Evolutionary conservation across 2,329 filamentous ascomycete species (phyloP).

Genomic region (Ceratocystis papillata): DNA sequence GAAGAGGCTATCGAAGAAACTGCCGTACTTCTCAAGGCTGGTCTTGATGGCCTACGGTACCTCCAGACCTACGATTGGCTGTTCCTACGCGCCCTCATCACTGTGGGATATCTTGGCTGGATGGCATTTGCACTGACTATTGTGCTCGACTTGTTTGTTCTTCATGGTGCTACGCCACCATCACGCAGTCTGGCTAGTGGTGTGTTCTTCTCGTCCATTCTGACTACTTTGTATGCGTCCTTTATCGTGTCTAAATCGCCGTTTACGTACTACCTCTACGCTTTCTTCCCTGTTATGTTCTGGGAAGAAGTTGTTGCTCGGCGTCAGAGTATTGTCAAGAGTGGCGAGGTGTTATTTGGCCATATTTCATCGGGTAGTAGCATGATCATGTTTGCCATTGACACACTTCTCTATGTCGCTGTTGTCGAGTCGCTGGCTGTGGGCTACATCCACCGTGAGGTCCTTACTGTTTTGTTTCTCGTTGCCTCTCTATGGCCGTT

Average conservation of each 20-base stretch:
- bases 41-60: constrained; percentile 76
- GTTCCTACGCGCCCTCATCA: constrained; percentile 80
- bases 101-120: constrained; percentile 86
- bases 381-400: constrained; percentile 49
- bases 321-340: constrained; percentile 56
- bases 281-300: constrained; percentile 83
- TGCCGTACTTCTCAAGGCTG: constrained; percentile 62
- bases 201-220: constrained; percentile 60
- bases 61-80: constrained; percentile 98
- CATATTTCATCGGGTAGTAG: constrained; percentile 53
- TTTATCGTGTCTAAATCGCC: constrained; percentile 73
- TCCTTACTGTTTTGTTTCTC: constrained; percentile 72
- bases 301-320: constrained; percentile 92
- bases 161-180: constrained; percentile 57
- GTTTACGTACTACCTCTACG: constrained; percentile 77
- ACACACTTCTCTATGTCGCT: constrained; percentile 56
- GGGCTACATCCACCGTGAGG: constrained; percentile 82
- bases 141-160: constrained; percentile 76
- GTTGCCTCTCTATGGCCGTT: constrained; percentile 68
- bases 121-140: constrained; percentile 84
- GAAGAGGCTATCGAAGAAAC: constrained; percentile 72
- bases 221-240: constrained; percentile 66
- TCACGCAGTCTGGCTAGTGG: constrained; percentile 50
- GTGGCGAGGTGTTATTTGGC: constrained; percentile 56
- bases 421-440: constrained; percentile 78